Percentiles rank a stretch among this genome's conserved stretches.
Conservation (phyloP, 352 stramenopile species). For the Pilasporangium apinafurcum region DNA sequence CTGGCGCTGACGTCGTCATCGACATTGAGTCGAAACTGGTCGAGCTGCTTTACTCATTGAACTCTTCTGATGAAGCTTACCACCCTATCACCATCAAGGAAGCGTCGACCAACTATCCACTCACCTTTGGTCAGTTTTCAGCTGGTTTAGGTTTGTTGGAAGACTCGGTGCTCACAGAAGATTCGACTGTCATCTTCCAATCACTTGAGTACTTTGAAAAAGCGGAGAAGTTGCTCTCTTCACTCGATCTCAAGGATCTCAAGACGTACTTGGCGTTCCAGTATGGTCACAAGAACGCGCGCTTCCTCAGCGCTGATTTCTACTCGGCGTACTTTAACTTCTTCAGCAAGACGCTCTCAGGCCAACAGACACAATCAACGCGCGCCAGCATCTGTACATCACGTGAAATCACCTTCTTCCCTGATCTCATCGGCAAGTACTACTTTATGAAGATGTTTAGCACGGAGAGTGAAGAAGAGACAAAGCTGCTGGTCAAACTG, state of each 20-base stretch:
- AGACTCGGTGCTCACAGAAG: constrained; percentile 19
- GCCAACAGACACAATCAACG: constrained; percentile 46
- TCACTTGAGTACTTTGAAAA: constrained; percentile 44
- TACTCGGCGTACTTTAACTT: constrained; percentile 86
- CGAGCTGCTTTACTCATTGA: constrained; percentile 31
- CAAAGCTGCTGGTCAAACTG: constrained; percentile 72
- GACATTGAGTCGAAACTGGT: constrained; percentile 63
- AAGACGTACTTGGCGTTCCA: constrained; percentile 43
- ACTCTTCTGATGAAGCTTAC: no score
- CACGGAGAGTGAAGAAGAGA: constrained; percentile 48
- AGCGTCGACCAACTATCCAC: no score
- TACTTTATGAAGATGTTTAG: constrained; percentile 82
- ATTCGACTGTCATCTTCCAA: constrained; percentile 36
- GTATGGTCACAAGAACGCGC: constrained; percentile 24
- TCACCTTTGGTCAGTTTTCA: no score
- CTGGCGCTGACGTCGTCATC: constrained; percentile 31
- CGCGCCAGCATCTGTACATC: constrained; percentile 57
- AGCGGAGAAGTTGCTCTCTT: constrained; percentile 25
- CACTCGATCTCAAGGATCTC: constrained; percentile 28
- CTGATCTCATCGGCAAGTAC: constrained; percentile 53
- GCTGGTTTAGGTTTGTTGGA: constrained; percentile 34
- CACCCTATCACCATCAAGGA: no score
- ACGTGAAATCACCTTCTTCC: constrained; percentile 18
- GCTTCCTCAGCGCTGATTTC: constrained; percentile 49
- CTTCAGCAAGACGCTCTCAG: constrained; percentile 60